These are phyloP conservation scores for Bombardia bombarda DNA, from an alignment of 495 filamentous ascomycete genomes.

Conservation along the genomic window DNA sequence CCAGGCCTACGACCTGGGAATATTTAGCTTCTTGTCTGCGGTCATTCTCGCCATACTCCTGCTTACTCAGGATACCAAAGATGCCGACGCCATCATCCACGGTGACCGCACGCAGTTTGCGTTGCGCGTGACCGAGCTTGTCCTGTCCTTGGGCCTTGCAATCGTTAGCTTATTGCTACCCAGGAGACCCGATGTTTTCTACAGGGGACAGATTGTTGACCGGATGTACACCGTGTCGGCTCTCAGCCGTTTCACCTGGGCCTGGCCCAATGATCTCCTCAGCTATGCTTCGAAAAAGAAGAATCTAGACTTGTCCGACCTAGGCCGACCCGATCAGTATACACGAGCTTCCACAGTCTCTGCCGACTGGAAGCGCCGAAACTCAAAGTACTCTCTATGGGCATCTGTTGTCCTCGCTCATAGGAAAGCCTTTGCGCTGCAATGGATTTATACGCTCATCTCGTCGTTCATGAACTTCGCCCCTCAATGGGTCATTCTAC, in stretches of 20 bases:
- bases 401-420: constrained; percentile 50
- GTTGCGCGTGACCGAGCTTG: constrained; percentile 32
- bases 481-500: constrained; percentile 61
- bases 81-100: constrained; percentile 22
- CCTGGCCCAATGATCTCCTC: constrained; percentile 52
- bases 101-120: constrained; percentile 15
- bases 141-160: constrained; percentile 23
- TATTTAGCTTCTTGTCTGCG: constrained; percentile 37
- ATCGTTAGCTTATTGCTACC: constrained; percentile 45
- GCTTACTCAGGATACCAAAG: constrained; percentile 28
- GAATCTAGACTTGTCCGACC: constrained; percentile 49
- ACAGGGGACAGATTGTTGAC: constrained; percentile 53
- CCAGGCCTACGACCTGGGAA: constrained; percentile 38
- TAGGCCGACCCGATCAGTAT: constrained; percentile 47
- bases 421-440: constrained; percentile 41
- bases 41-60: constrained; percentile 28
- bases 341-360: constrained; percentile 40
- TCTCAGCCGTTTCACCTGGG: constrained; percentile 53
- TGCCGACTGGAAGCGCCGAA: constrained; percentile 42
- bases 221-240: constrained; percentile 52
- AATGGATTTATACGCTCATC: constrained; percentile 45
- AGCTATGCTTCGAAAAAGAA: constrained; percentile 44
- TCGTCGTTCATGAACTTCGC: constrained; percentile 53
- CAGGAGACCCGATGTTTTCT: constrained; percentile 59
- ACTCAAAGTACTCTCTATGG: constrained; percentile 50